A percentile compares a stretch with the other conserved stretches of the same genome.
Conservation (phyloP, 2,329 filamentous ascomycete genomes). For the Metarhizium humberi region DNA sequence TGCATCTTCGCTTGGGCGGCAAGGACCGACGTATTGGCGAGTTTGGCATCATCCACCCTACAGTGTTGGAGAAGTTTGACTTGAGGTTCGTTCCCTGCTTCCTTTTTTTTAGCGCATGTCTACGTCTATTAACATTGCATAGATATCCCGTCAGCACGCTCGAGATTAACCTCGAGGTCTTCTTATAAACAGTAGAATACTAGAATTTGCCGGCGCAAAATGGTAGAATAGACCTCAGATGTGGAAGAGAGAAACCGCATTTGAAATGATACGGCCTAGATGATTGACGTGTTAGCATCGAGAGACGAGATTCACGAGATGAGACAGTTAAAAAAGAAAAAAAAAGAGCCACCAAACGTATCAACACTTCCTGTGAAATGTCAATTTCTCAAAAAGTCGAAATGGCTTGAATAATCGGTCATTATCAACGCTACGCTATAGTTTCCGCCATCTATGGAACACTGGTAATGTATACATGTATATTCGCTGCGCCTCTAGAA, state of each 20-base stretch:
- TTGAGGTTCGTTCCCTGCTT: constrained; percentile 49
- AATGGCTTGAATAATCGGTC: neutral
- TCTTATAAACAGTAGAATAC: constrained; percentile 53
- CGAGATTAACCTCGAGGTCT: constrained; percentile 89
- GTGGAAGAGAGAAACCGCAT: neutral
- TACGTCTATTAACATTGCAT: neutral
- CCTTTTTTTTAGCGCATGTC: neutral
- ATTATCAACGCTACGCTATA: constrained; percentile 1
- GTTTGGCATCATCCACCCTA: constrained; percentile 90
- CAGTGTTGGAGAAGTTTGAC: constrained; percentile 88
- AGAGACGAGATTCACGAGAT: constrained; percentile 15
- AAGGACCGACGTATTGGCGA: constrained; percentile 73
- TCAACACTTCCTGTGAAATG: neutral
- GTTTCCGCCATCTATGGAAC: neutral
- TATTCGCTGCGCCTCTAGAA: neutral
- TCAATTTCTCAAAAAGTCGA: neutral
- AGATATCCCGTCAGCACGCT: constrained; percentile 88
- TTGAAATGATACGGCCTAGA: neutral
- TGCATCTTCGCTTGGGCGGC: constrained; percentile 66
- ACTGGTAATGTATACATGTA: neutral
- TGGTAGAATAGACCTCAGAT: neutral
- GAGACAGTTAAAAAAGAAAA: constrained; percentile 5
- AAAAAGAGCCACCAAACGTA: neutral
- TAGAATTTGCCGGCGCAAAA: neutral
- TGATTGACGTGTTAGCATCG: neutral